These are phyloP conservation scores for Glycine soja DNA, from an alignment of 306 rosid species.

Conservation along the genomic window DNA sequence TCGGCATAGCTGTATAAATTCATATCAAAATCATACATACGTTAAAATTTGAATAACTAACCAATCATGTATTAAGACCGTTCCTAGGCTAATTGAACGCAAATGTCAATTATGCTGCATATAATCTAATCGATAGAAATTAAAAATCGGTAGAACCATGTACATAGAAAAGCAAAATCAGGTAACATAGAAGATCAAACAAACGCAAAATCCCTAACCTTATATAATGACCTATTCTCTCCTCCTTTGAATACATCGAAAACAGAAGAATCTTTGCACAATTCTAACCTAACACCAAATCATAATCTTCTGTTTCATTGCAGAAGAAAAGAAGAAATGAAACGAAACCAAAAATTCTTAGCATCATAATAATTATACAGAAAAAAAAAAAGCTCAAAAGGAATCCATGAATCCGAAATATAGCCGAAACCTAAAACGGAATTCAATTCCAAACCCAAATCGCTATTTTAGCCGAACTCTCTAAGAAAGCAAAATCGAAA, in stretches of 20 bases:
- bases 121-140: not conserved
- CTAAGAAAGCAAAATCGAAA: conserved; percentile 1
- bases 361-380: not conserved
- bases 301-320: not conserved
- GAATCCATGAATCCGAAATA: conserved; percentile 1
- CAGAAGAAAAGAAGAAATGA: not conserved
- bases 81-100: not conserved
- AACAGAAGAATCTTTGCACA: conserved; percentile 4
- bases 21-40: conserved; percentile 40
- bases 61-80: not conserved
- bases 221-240: not conserved
- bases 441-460: not conserved
- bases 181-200: not conserved
- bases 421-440: not conserved
- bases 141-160: not conserved
- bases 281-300: conserved; percentile 35
- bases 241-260: not conserved
- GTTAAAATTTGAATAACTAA: conserved; percentile 22
- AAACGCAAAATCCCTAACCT: conserved; percentile 37
- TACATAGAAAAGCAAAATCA: conserved; percentile 18
- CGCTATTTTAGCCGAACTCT: not conserved
- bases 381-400: not conserved
- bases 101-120: not conserved
- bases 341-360: not conserved
- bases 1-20: conserved; percentile 77